These are phyloP conservation scores for Magnaporthiopsis incrustans DNA, from an alignment of 2,329 filamentous ascomycete species.

Conservation along the genomic window DNA sequence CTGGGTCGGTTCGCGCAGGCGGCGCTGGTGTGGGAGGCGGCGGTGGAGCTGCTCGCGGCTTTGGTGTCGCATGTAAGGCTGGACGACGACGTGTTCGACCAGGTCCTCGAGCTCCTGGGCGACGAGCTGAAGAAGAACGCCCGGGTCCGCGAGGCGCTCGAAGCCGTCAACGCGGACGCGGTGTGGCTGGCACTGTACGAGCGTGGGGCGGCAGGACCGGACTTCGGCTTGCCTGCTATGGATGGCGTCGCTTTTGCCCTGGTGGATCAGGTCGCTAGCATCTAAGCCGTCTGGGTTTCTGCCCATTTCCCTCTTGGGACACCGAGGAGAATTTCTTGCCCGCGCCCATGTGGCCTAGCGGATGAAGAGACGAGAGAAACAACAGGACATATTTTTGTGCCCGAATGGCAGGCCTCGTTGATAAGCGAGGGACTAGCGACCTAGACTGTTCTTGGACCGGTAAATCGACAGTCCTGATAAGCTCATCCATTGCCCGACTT, in stretches of 20 bases:
- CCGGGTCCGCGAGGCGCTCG: slow-evolving; percentile 49
- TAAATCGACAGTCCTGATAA: not conserved
- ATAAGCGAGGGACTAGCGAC: no score
- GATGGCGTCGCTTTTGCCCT: slow-evolving; percentile 12
- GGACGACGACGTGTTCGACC: slow-evolving; percentile 63
- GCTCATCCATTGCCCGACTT: not conserved
- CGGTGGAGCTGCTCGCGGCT: slow-evolving; percentile 48
- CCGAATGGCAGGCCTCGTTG: no score
- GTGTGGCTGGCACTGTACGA: slow-evolving; percentile 62
- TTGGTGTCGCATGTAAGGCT: slow-evolving; percentile 56
- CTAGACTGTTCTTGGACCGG: no score
- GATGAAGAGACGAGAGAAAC: no score
- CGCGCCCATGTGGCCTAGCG: no score
- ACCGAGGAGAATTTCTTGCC: no score
- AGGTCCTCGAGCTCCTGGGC: slow-evolving; percentile 56
- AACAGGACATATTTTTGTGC: no score
- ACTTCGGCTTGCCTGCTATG: slow-evolving; percentile 27
- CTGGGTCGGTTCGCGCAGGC: slow-evolving; percentile 54
- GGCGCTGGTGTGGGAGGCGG: slow-evolving; percentile 56
- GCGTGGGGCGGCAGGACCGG: slow-evolving; percentile 26
- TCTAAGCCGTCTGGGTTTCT: not conserved
- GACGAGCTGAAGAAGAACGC: slow-evolving; percentile 35
- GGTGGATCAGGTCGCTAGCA: not conserved
- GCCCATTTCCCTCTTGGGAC: not conserved
- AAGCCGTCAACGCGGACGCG: slow-evolving; percentile 61